Evolutionary conservation across 2,329 filamentous ascomycete genomes (phyloP), one percentile per base, ranked within the genome.

Genomic region (Exophiala calicioides): DNA sequence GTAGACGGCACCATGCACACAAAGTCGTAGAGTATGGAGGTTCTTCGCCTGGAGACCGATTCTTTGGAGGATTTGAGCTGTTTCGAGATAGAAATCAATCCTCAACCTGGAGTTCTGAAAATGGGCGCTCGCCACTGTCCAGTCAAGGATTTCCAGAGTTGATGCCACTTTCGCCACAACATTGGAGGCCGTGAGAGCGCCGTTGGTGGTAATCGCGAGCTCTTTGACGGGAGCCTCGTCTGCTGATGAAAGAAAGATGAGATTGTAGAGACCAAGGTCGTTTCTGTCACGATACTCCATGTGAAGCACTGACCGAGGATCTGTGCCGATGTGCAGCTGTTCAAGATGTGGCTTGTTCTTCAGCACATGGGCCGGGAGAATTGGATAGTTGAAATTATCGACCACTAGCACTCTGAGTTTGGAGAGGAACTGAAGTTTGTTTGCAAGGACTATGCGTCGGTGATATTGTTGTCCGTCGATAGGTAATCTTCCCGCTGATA

Each of bases 341-440:
- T 50, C 19, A 10, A 58, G 43, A 13, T 23, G 38, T 16, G 46
- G 52, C 32, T 58, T 58, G 35, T 57, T 47, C 5, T 23, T 42
- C 23, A 58, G 31, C 2, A 55, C 33, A 18, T 55, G 48, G 8
- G 36, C 24, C 33, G 34, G 24, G 15, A 41, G 19, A 9, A 58
- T 9, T 21, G 54, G 54, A 13, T 52, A 23, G 31, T 58, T 58
- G 23, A 51, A 24, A 32, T 57, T 57, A 19, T 49, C 45, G 9
- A 58, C 19, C 18, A 53, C 47, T 9, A 58, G 42, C 7, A 49
- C 44, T 16, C 36, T 42, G 10, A 58, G 44, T 7, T 50, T 42
- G 9, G 19, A 10, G 3, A 57, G 40, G 10, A 16, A 42, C 7
- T 23, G 27, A 9, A 53, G 34, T 19, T 34, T 35, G 35, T 55